Evolutionary conservation across 345 rosid genomes (phyloP), one percentile per base, ranked within the genome.

Genomic region (Laguncularia racemosa): DNA sequence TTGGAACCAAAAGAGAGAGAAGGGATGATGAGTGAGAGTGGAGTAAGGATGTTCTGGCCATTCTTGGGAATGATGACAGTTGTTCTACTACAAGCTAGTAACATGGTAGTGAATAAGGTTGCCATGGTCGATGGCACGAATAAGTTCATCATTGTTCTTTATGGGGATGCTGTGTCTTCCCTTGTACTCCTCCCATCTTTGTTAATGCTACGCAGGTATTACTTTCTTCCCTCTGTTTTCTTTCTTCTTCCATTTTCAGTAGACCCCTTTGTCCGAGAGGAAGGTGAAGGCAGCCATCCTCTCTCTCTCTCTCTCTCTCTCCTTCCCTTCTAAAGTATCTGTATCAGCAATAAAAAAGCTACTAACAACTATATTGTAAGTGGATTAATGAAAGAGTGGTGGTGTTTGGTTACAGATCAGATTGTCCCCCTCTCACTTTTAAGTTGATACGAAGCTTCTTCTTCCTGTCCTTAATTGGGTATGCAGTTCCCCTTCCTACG

Each of bases 381-480:
- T 44, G 19, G 3, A 20, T 6, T 46, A 5, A 14, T 15, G 14
- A 16, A n/a, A 0, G 20, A 14, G 16, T 23, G 8, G 9, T 1
- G 56, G 19, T 38, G 7, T 12, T 16, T 53, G 16, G n/a, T 13
- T 20, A 11, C 53, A 46, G 16, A 18, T 44, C 53, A 17, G 59
- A 59, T 9, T 38, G 46, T 20, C 67, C 66, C 26, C 79, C 72
- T 53, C 46, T 69, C 4, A 60, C 46, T 33, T 58, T 69, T 45
- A 67, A 78, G 18, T 50, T 71, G 10, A 67, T 80, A 2, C 66
- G 56, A 58, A 70, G 52, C 49, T 45, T 82, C 66, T 73, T 78
- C 67, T 61, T 79, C 63, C 81, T 82, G 47, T 56, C 81, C 0
- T 3, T 80, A 3, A 60, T 76, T 14, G 82, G 84, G 88, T 80